A percentile compares a stretch with the other conserved stretches of the same genome.
phyloP scores from a whole-genome alignment of 306 rosid species.

The Rosa rugosa region DNA sequence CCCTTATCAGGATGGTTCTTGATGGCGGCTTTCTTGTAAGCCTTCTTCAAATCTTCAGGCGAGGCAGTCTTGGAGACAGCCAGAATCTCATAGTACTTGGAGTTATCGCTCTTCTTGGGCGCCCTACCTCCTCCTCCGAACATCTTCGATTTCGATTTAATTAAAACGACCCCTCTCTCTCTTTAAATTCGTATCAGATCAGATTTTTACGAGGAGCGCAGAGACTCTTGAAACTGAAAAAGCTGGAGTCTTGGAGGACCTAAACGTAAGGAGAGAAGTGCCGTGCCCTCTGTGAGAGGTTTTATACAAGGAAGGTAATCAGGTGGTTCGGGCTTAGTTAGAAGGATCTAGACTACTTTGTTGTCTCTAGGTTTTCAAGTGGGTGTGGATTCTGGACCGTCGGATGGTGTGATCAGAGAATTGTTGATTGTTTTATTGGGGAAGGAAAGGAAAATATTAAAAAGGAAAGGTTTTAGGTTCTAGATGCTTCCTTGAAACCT shows the following conservation, averaged over 20 bases:
- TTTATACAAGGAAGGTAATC: not conserved
- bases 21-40: constrained; percentile 81
- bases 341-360: not conserved
- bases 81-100: constrained; percentile 66
- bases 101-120: constrained; percentile 72
- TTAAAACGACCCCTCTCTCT: not conserved
- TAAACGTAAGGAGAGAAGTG: not conserved
- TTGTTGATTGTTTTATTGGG: not conserved
- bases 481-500: not conserved
- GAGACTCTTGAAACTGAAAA: not conserved
- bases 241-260: not conserved
- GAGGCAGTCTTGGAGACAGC: constrained; percentile 75
- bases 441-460: no score
- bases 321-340: not conserved
- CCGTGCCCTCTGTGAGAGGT: not conserved
- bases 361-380: not conserved
- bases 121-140: constrained; percentile 52
- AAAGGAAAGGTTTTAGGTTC: not conserved
- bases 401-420: not conserved
- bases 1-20: constrained; percentile 92
- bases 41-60: constrained; percentile 80
- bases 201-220: not conserved
- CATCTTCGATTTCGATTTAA: constrained; percentile 30
- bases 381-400: not conserved
- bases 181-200: not conserved